Conservation (phyloP, 2,329 filamentous ascomycete species). For the Exutisphaerella laricina region DNA sequence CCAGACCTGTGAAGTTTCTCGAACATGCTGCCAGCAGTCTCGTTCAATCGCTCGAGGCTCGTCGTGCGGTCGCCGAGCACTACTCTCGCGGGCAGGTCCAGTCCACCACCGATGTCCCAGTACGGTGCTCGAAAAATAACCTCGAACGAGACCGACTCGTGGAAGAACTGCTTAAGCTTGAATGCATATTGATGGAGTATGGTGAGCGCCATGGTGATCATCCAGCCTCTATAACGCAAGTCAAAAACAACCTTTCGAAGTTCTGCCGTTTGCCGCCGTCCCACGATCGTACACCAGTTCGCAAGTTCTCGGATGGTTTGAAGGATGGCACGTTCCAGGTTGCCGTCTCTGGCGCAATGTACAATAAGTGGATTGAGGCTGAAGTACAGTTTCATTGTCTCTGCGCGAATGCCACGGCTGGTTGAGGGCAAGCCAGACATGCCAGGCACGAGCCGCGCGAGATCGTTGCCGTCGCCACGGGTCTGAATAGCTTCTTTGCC, state of each 20-base stretch:
- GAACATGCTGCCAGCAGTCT: not conserved
- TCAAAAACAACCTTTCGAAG: not conserved
- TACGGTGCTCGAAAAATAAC: not conserved
- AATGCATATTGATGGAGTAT: not conserved
- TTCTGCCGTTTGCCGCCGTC: not conserved
- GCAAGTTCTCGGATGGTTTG: not conserved
- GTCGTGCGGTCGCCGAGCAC: conserved; percentile 1
- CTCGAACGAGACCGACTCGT: not conserved
- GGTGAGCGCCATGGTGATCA: not conserved
- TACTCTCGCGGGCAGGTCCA: not conserved
- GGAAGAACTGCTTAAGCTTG: conserved; percentile 2
- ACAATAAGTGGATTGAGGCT: not conserved
- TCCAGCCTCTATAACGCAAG: not conserved
- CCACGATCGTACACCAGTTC: not conserved
- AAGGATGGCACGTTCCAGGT: not conserved
- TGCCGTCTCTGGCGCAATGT: not conserved
- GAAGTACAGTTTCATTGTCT: conserved; percentile 2
- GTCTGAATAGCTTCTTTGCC: not conserved
- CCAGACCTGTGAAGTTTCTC: conserved; percentile 1
- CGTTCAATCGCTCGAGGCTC: not conserved
- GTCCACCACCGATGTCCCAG: not conserved
- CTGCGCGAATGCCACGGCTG: not conserved
- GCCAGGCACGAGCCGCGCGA: not conserved
- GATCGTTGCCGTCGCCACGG: not conserved
- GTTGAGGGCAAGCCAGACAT: not conserved